Evolutionary conservation across 192 early-diverging fungal species (phyloP).

Genomic region (Coemansia sp.): DNA sequence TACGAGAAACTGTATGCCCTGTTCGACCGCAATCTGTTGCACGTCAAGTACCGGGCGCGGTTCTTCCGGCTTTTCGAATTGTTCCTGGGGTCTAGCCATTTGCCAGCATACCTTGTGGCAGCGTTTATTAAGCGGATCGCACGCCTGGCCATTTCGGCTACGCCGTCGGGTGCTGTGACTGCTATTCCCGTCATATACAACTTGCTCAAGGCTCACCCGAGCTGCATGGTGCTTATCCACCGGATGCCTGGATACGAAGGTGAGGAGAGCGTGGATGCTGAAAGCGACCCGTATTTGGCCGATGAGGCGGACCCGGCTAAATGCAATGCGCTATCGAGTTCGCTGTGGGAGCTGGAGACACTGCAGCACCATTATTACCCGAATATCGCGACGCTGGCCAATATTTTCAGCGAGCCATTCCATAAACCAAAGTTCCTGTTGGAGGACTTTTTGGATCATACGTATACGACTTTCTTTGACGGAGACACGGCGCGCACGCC

Average conservation of each 20-base stretch:
- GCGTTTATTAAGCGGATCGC: constrained; percentile 93
- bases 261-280: constrained; percentile 29
- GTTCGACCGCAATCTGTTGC: constrained; percentile 86
- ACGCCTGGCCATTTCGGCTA: constrained; percentile 77
- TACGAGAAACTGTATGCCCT: constrained; percentile 92
- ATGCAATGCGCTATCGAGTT: constrained; percentile 77
- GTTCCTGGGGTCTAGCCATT: constrained; percentile 83
- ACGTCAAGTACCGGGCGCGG: constrained; percentile 92
- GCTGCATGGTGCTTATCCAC: constrained; percentile 88
- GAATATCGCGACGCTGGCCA: constrained; percentile 81
- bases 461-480: constrained; percentile 74
- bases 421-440: constrained; percentile 83
- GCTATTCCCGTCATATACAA: constrained; percentile 93
- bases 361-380: constrained; percentile 87
- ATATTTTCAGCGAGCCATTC: constrained; percentile 86
- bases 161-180: constrained; percentile 82
- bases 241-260: constrained; percentile 53
- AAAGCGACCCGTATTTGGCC: constrained; percentile 47
- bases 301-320: constrained; percentile 76
- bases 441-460: constrained; percentile 97
- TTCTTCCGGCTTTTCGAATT: constrained; percentile 91
- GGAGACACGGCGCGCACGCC: constrained; percentile 65
- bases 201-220: constrained; percentile 87
- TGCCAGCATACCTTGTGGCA: constrained; percentile 89
- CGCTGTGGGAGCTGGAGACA: constrained; percentile 93